Percentiles rank a stretch among this genome's conserved stretches.
phyloP scores from a whole-genome alignment of 2,329 filamentous ascomycete genomes.

The Paraconiothyrium sp. region DNA sequence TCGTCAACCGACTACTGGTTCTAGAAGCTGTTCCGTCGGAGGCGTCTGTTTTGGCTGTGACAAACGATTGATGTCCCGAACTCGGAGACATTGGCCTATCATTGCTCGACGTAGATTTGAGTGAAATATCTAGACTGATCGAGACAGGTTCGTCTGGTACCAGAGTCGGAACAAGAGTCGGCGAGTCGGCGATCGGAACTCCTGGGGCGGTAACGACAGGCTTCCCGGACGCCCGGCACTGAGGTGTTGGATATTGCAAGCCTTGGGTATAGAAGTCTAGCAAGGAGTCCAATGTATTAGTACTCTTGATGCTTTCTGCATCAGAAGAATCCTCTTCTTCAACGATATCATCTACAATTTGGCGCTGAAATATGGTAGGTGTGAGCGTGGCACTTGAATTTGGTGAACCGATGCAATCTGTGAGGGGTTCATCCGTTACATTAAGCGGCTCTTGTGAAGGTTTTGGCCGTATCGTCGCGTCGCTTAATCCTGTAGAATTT shows the following conservation, averaged over 20 bases:
- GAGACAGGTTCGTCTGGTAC: background rate
- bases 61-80: slow-evolving; percentile 15
- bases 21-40: background rate
- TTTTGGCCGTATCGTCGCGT: background rate
- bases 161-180: background rate
- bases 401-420: background rate
- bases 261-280: slow-evolving; percentile 11
- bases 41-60: slow-evolving; percentile 8
- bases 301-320: slow-evolving; percentile 13
- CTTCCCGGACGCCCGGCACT: background rate
- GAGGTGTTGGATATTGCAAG: background rate
- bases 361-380: background rate
- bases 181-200: slow-evolving; percentile 2
- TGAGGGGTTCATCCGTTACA: background rate
- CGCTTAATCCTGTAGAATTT: no score
- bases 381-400: background rate
- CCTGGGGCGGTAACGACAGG: background rate
- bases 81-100: background rate
- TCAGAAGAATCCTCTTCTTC: background rate
- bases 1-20: background rate
- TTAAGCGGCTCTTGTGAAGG: background rate
- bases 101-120: background rate
- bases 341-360: background rate
- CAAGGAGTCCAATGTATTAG: slow-evolving; percentile 7
- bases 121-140: background rate